Evolutionary conservation across 192 early-diverging fungal genomes (phyloP), one percentile per base, ranked within the genome.

Genomic region (Backusella tuberculispora): DNA sequence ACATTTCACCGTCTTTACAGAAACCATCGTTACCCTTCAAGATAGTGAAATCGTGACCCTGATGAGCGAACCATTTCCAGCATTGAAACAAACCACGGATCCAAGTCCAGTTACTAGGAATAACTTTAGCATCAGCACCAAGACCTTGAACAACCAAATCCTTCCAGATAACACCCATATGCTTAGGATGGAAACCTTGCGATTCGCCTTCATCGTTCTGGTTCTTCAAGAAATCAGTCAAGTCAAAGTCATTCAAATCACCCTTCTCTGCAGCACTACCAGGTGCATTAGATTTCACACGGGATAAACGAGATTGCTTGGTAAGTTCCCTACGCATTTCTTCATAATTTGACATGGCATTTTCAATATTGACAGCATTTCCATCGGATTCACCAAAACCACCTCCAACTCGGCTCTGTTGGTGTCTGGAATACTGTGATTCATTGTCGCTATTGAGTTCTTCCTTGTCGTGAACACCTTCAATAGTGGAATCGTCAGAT

Each of bases 1-100:
- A 70, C 87, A 91, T 88, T 74, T 96, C 92, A 37, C 95, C 93
- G 19, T 90, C 88, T 42, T 89, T 86, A 43, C 89, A 84, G 63
- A 89, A 91, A n/a, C 95, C 95, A 21, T 80, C 85, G 67, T 90
- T 78, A 17, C 82, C 77, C 47, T 83, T 65, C 12, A 94, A 79
- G 63, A 96, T 91, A 24, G 73, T 85, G 47, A 65, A 60, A 29
- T 76, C 63, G n/a, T 34, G 53, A 83, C 88, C 41, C 14, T 63
- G n/a, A 19, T 56, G 71, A 15, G 19, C 9, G 13, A 53, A 17
- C 40, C 47, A 63, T 42, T 60, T 56, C 50, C 34, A 63, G 12
- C 19, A 72, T 45, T 56, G 41, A 13, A 0, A 46, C 42, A 24
- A 24, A n/a, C 0, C 60, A 50, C 46, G 53, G 5, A 72, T 44